phyloP scores from a whole-genome alignment of 139 green algal genomes.

The Tetradesmus obliquus region DNA sequence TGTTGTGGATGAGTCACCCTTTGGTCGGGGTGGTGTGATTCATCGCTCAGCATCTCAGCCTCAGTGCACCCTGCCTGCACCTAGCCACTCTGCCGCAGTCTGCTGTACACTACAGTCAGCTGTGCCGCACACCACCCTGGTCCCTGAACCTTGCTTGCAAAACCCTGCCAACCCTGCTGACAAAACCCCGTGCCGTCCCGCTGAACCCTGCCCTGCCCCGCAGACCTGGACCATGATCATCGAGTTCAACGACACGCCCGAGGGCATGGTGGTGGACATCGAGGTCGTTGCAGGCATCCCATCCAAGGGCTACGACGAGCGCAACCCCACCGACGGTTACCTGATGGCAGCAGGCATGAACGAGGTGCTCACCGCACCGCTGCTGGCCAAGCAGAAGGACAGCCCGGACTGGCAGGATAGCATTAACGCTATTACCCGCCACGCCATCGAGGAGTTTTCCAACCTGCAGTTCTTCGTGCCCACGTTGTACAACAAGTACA shows the following conservation, averaged over 20 bases:
- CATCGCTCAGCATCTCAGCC: too few species aligned
- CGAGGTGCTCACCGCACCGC: constrained; percentile 20
- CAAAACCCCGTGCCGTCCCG: neutral
- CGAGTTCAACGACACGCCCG: constrained; percentile 44
- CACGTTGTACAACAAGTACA: constrained; percentile 12
- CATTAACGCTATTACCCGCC: constrained; percentile 43
- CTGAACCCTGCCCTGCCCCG: neutral
- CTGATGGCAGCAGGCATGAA: constrained; percentile 19
- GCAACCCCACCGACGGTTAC: constrained; percentile 16
- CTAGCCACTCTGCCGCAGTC: too few species aligned
- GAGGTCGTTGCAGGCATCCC: constrained; percentile 30
- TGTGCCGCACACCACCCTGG: neutral
- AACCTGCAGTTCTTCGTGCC: constrained; percentile 48
- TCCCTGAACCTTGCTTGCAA: neutral
- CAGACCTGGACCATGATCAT: constrained; percentile 44
- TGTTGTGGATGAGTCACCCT: too few species aligned
- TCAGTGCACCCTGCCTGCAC: too few species aligned
- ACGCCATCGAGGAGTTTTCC: constrained; percentile 48
- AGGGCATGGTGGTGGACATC: constrained; percentile 35
- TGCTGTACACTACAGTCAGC: too few species aligned
- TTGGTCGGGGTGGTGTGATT: too few species aligned
- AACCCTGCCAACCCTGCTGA: too few species aligned
- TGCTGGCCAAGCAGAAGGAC: neutral
- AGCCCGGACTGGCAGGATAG: neutral
- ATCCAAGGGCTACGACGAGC: constrained; percentile 34